phyloP scores from a whole-genome alignment of 305 asterid genomes.

The Fraxinus paxiana region DNA sequence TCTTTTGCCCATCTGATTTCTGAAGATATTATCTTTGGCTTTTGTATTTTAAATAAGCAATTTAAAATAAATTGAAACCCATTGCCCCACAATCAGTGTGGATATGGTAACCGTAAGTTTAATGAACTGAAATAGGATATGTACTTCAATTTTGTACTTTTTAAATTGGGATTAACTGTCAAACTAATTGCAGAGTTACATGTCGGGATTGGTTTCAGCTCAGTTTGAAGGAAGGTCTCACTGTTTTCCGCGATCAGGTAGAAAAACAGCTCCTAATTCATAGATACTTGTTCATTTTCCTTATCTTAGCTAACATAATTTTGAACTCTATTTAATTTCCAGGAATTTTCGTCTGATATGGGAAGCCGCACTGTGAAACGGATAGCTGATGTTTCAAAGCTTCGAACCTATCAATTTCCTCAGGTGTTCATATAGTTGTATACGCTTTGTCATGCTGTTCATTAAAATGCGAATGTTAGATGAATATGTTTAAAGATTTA shows the following conservation, averaged over 20 bases:
- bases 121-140: background rate
- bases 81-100: background rate
- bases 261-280: background rate
- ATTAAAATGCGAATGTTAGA: background rate
- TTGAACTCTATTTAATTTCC: constrained; percentile 17
- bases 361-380: constrained; percentile 84
- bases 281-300: background rate
- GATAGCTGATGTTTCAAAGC: constrained; percentile 73
- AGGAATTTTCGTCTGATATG: constrained; percentile 95
- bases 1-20: background rate
- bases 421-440: constrained; percentile 43
- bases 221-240: constrained; percentile 92
- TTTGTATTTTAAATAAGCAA: background rate
- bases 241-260: constrained; percentile 94
- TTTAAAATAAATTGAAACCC: background rate
- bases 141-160: background rate
- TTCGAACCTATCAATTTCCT: constrained; percentile 67
- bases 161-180: constrained; percentile 20
- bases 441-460: background rate
- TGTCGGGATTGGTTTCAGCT: constrained; percentile 99
- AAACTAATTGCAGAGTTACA: constrained; percentile 63
- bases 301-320: background rate
- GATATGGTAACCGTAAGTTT: background rate
- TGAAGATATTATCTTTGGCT: background rate
- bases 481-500: background rate